These are phyloP conservation scores for Calophaca sinica DNA, from an alignment of 306 rosid species.

Conservation along the genomic window DNA sequence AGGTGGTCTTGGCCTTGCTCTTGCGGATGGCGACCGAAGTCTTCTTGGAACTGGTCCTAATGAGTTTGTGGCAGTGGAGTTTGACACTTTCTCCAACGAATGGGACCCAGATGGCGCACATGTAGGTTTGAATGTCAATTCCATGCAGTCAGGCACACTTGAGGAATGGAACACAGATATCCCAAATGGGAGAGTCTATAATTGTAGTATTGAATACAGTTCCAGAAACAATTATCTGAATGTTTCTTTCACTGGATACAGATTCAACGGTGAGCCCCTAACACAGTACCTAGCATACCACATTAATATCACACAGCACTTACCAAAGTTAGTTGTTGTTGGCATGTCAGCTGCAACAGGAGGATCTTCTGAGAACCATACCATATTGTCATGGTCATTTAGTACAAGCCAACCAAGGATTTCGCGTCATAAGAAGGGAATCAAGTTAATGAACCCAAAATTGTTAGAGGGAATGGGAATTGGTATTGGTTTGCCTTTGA, in stretches of 20 bases:
- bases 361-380: background rate
- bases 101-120: constrained; percentile 45
- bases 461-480: constrained; percentile 17
- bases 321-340: constrained; percentile 46
- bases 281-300: constrained; percentile 5
- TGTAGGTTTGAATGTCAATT: constrained; percentile 40
- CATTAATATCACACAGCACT: constrained; percentile 26
- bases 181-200: background rate
- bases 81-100: constrained; percentile 39
- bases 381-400: constrained; percentile 46
- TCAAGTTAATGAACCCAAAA: background rate
- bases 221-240: background rate
- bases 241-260: constrained; percentile 28
- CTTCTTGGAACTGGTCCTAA: background rate
- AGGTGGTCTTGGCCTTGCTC: constrained; percentile 47
- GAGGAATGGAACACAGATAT: constrained; percentile 22
- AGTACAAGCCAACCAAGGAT: constrained; percentile 14
- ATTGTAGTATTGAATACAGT: constrained; percentile 26
- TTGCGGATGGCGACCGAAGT: background rate
- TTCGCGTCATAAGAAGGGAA: background rate
- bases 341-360: constrained; percentile 58
- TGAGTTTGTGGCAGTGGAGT: constrained; percentile 61
- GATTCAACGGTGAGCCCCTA: background rate
- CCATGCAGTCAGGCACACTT: background rate
- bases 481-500: background rate